A percentile compares a stretch with the other conserved stretches of the same genome.
phyloP scores from a whole-genome alignment of 129 eudicot species.

The Mikania micrantha region DNA sequence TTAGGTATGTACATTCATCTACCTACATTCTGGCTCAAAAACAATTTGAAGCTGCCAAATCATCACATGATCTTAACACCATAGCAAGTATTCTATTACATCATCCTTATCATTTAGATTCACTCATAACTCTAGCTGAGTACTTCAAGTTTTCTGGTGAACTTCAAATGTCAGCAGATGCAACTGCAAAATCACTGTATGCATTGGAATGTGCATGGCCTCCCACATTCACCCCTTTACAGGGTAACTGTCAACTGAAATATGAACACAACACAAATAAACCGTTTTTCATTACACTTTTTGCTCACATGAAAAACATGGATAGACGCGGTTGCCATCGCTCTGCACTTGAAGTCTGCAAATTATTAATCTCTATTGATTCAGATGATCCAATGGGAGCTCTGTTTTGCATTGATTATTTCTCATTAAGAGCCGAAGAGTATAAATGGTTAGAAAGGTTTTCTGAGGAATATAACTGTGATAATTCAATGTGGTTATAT shows the following conservation, averaged over 20 bases:
- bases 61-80: slow-evolving; percentile 72
- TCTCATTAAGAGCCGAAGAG: slow-evolving; percentile 75
- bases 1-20: slow-evolving; percentile 67
- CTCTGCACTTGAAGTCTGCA: slow-evolving; percentile 88
- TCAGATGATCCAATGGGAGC: slow-evolving; percentile 92
- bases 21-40: slow-evolving; percentile 66
- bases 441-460: slow-evolving; percentile 75
- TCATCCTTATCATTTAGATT: slow-evolving; percentile 90
- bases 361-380: slow-evolving; percentile 70
- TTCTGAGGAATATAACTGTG: slow-evolving; percentile 64
- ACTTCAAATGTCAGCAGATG: slow-evolving; percentile 82
- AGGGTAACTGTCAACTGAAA: slow-evolving; percentile 55
- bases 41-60: slow-evolving; percentile 83
- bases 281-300: slow-evolving; percentile 57
- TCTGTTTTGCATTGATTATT: slow-evolving; percentile 74
- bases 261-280: slow-evolving; percentile 62
- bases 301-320: slow-evolving; percentile 88
- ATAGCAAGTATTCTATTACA: slow-evolving; percentile 60
- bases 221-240: slow-evolving; percentile 63
- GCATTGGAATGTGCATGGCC: slow-evolving; percentile 98
- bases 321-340: slow-evolving; percentile 97
- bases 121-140: slow-evolving; percentile 77
- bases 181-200: slow-evolving; percentile 69
- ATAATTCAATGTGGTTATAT: slow-evolving; percentile 67
- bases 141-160: slow-evolving; percentile 88